A percentile compares a stretch with the other conserved stretches of the same genome.
Conservation (phyloP, 2,329 filamentous ascomycete genomes). For the Parasarocladium wereldwijsianum region DNA sequence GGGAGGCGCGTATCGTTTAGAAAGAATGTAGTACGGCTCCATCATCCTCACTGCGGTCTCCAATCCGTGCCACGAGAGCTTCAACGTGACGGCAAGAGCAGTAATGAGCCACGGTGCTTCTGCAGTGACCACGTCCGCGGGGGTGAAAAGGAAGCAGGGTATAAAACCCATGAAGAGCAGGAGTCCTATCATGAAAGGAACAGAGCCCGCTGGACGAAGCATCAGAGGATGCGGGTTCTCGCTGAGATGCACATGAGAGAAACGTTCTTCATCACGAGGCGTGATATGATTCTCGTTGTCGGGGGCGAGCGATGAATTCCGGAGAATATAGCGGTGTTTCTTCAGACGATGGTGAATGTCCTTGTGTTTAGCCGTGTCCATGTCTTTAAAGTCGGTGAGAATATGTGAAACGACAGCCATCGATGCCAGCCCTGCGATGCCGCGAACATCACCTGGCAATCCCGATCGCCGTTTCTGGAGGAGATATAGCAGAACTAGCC, state of each 20-base stretch:
- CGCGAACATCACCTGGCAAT: slow-evolving; percentile 52
- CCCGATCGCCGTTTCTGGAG: slow-evolving; percentile 50
- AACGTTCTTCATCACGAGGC: slow-evolving; percentile 27
- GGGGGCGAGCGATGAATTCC: slow-evolving; percentile 56
- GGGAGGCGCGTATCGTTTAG: slow-evolving; percentile 47
- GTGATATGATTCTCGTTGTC: slow-evolving; percentile 34
- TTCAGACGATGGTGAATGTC: slow-evolving; percentile 57
- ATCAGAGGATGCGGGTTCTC: slow-evolving; percentile 56
- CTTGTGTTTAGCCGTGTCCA: slow-evolving; percentile 51
- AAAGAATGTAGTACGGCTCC: slow-evolving; percentile 60
- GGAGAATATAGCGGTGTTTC: slow-evolving; percentile 50
- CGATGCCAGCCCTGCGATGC: slow-evolving; percentile 58
- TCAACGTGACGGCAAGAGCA: slow-evolving; percentile 48
- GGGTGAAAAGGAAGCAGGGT: slow-evolving; percentile 46
- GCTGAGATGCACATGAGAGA: slow-evolving; percentile 32
- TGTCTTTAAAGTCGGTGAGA: slow-evolving; percentile 57
- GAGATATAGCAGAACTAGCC: slow-evolving; percentile 42
- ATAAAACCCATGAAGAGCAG: slow-evolving; percentile 41
- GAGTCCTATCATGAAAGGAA: slow-evolving; percentile 46
- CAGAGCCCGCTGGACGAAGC: slow-evolving; percentile 42
- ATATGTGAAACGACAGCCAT: slow-evolving; percentile 65
- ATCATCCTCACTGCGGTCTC: slow-evolving; percentile 59
- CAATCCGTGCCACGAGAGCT: slow-evolving; percentile 52
- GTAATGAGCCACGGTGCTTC: slow-evolving; percentile 53
- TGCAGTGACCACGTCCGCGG: slow-evolving; percentile 38